A percentile compares a stretch with the other conserved stretches of the same genome.
phyloP scores from a whole-genome alignment of 1,284 basidiomycete species.

The Ceratorhiza oryzae-sativae region DNA sequence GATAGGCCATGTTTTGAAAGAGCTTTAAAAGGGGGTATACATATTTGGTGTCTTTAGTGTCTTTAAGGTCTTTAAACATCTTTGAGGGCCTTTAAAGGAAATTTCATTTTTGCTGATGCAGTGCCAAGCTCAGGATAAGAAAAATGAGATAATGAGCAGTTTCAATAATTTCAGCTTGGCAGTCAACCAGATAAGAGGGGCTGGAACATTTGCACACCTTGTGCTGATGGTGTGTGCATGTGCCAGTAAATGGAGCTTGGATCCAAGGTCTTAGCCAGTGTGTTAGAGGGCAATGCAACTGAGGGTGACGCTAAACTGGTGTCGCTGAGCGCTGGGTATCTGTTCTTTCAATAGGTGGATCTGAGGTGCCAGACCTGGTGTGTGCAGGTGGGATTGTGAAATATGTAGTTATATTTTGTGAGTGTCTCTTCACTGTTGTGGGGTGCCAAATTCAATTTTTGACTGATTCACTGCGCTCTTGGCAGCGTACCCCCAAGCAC shows the following conservation, averaged over 20 bases:
- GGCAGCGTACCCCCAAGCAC: conserved; percentile 52
- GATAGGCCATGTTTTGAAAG: too few species aligned
- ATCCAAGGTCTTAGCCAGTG: conserved; percentile 57
- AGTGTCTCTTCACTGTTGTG: conserved; percentile 43
- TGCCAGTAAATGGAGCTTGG: conserved; percentile 58
- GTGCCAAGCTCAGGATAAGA: conserved; percentile 52
- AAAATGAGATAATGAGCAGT: conserved; percentile 54
- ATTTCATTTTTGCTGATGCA: too few species aligned
- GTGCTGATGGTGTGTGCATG: conserved; percentile 61
- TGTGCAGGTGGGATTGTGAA: conserved; percentile 52
- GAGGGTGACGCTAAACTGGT: conserved; percentile 49
- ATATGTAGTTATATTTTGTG: conserved; percentile 56
- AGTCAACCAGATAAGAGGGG: not conserved
- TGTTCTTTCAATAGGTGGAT: conserved; percentile 50
- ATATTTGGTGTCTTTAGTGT: too few species aligned
- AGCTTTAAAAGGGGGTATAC: too few species aligned
- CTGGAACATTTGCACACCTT: conserved; percentile 55
- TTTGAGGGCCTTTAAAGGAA: too few species aligned
- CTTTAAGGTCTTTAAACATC: too few species aligned
- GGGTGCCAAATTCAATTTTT: too few species aligned
- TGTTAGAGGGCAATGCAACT: conserved; percentile 49
- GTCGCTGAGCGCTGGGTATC: conserved; percentile 50
- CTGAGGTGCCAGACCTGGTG: conserved; percentile 51
- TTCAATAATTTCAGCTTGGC: too few species aligned
- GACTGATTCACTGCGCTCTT: too few species aligned